Conservation (phyloP, 179 eudicot species). For the Corrigiola litoralis region DNA sequence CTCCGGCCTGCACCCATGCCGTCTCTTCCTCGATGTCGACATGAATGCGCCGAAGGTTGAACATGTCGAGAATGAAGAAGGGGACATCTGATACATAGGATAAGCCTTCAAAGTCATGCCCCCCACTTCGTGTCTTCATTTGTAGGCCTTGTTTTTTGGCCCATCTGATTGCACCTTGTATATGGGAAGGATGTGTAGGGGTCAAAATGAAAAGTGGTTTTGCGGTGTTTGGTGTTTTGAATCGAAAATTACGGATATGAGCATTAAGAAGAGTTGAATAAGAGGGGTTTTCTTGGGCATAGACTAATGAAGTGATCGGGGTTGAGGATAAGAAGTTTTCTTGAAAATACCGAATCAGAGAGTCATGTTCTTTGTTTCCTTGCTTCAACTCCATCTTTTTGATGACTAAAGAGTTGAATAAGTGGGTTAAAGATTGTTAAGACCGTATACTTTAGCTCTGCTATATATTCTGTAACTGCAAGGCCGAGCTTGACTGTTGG, state of each 20-base stretch:
- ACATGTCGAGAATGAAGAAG: not conserved
- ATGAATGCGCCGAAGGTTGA: not conserved
- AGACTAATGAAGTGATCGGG: not conserved
- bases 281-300: not conserved
- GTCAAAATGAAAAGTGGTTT: not conserved
- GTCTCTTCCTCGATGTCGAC: not conserved
- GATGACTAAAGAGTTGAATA: too few relatives aligned
- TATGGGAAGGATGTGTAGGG: not conserved
- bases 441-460: too few relatives aligned
- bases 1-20: not conserved
- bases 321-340: not conserved
- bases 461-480: too few relatives aligned
- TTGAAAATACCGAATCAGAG: not conserved
- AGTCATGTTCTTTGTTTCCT: not conserved
- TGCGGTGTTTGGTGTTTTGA: not conserved
- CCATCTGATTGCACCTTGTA: not conserved
- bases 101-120: not conserved
- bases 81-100: not conserved
- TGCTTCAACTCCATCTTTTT: too few relatives aligned
- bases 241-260: not conserved
- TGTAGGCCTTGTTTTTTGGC: not conserved
- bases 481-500: too few relatives aligned
- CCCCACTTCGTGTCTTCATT: not conserved
- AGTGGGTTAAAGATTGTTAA: too few relatives aligned
- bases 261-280: not conserved